Evolutionary conservation across 2,329 filamentous ascomycete species (phyloP), one percentile per base, ranked within the genome.

Genomic region (Fusarium nanum): DNA sequence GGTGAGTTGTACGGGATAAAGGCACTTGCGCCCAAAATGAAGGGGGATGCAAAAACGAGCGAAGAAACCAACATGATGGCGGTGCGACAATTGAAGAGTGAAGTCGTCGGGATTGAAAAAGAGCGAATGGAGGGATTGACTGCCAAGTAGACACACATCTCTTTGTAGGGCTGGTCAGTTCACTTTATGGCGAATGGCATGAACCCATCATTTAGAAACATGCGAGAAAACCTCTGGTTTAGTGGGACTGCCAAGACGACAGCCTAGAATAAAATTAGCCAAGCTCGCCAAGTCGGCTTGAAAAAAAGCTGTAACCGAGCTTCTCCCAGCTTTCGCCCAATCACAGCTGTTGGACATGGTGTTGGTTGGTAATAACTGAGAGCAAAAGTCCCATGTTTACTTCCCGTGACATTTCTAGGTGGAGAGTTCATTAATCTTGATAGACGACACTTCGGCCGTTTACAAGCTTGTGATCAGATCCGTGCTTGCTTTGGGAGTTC

Each of bases 31-130:
- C 30, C 37, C 11, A 5, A 18, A 0, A 23, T 3, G 7, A 60
- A 7, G 1, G 8, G 14, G 2, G 12, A 40, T 0, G 40, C 2
- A 4, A 62, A 4, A 62, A 41, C 1, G n/a, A 54, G 4, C 3
- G 40, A 34, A 12, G 7, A 32, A 1, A 13, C 4, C 8, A 32
- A 18, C 57, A 58, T 60, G 0, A 4, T 40, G 1, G 1, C 12
- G 2, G 1, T 28, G 9, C 22, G 30, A 4, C 40, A 46, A 49
- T 2, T 59, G 9, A 59, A 14, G 42, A 49, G 57, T 48, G 42
- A 48, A 47, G 22, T 48, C n/a, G 28, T 0, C 9, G 32, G 32
- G 13, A 0, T 10, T 11, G 1, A 3, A n/a, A 28, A 23, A 5
- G 6, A 45, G 18, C 4, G 40, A 37, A 37, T 4, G 12, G 16